Evolutionary conservation across 2,329 filamentous ascomycete genomes (phyloP), one percentile per base, ranked within the genome.

Genomic region (Ophiostoma sp.): DNA sequence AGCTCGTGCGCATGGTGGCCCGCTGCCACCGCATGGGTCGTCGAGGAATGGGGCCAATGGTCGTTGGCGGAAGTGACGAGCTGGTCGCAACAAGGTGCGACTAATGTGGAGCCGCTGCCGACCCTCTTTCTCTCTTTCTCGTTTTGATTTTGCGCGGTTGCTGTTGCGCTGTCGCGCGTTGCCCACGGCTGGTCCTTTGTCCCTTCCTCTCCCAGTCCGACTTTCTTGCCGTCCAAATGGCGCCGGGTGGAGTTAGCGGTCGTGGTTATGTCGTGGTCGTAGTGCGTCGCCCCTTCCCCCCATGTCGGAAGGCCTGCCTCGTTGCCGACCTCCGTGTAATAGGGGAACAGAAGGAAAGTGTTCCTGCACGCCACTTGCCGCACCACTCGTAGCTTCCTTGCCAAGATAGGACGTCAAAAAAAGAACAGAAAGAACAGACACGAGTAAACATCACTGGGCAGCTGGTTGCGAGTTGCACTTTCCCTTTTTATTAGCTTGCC

Each of bases 1-100:
- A 69, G 64, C 64, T 69, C 28, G 61, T 15, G 39, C 36, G 66
- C 66, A 33, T 66, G 64, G 48, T 39, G 66, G 66, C 66, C 66
- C 48, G 28, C 31, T 52, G 45, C 48, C 48, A 50, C 25, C 33
- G 68, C 48, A 59, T 70, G 68, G 68, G 50, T 59, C 48, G 36
- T 33, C 31, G 19, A 33, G 17, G n/a, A 55, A 39, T 36, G 66
- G 48, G 48, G 42, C 64, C 64, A 68, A 50, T 68, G 64, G 64
- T 22, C 42, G 39, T 31, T 42, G 39, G 28, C 42, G 42, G 63
- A 68, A 50, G 63, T 68, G 63, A 68, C 63, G 42, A 36, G 66
- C 45, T 36, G 42, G 39, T 19, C 15, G 66, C 66, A 69, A 50
- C 42, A 69, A 69, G 66, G 9, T 69, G 66, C 66, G 42, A 33